Percentiles rank a stretch among this genome's conserved stretches.
phyloP scores from a whole-genome alignment of 2,329 filamentous ascomycete species.

The Colletotrichum brevisporum region DNA sequence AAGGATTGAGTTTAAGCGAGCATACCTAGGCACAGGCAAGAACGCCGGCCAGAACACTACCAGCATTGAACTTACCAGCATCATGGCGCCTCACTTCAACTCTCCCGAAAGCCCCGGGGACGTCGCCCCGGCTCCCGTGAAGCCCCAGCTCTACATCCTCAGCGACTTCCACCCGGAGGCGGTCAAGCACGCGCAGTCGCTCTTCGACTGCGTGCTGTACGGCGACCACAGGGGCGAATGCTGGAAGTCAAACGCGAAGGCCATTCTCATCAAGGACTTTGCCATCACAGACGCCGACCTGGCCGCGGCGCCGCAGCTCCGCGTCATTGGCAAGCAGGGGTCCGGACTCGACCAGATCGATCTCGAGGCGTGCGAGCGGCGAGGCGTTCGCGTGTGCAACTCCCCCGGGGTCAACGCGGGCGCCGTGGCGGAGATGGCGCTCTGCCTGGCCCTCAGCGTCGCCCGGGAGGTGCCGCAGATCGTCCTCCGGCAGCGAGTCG shows the following conservation, averaged over 20 bases:
- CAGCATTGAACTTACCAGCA: no score
- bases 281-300: constrained; percentile 49
- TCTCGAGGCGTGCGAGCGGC: constrained; percentile 41
- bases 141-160: constrained; percentile 53
- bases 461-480: constrained; percentile 49
- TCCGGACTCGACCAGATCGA: constrained; percentile 50
- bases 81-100: not conserved
- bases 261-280: constrained; percentile 52
- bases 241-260: constrained; percentile 53
- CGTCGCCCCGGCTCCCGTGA: constrained; percentile 7
- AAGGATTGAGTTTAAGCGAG: no score
- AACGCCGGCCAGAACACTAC: no score
- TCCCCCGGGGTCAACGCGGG: constrained; percentile 48
- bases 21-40: no score
- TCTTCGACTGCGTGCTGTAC: constrained; percentile 53
- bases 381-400: constrained; percentile 45
- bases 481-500: constrained; percentile 44
- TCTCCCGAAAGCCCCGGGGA: not conserved
- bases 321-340: constrained; percentile 48
- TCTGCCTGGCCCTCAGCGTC: constrained; percentile 49
- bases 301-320: constrained; percentile 43
- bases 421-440: constrained; percentile 51
- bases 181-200: constrained; percentile 47
- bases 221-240: constrained; percentile 48
- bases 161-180: constrained; percentile 51